A percentile compares a stretch with the other conserved stretches of the same genome.
These are phyloP conservation scores for Biancaea sappan DNA, from an alignment of 306 rosid species.

Conservation along the genomic window DNA sequence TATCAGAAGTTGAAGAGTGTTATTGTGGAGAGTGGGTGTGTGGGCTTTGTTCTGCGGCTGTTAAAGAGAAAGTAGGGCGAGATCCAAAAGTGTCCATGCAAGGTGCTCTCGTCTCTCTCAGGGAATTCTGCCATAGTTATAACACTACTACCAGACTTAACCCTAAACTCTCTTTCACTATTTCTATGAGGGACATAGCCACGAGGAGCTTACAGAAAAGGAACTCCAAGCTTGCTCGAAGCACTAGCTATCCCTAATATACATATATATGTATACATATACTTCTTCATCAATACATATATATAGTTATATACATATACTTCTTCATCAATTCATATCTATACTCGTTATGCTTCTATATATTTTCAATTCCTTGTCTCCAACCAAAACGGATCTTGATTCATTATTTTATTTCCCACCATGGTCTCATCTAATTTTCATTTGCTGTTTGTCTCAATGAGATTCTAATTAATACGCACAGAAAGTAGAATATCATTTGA, in stretches of 20 bases:
- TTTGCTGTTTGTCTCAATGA: background rate
- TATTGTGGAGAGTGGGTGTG: conserved; percentile 69
- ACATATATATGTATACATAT: background rate
- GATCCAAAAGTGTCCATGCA: conserved; percentile 19
- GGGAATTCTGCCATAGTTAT: conserved; percentile 53
- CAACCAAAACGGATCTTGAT: background rate
- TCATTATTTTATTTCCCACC: background rate
- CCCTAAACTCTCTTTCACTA: conserved; percentile 66
- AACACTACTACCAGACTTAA: conserved; percentile 55
- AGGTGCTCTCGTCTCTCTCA: conserved; percentile 55
- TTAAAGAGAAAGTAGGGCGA: conserved; percentile 47
- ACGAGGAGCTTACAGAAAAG: conserved; percentile 52
- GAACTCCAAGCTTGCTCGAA: conserved; percentile 44
- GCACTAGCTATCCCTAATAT: conserved; percentile 53
- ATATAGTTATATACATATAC: background rate
- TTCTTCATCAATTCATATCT: background rate
- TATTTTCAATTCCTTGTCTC: background rate
- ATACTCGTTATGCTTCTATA: background rate
- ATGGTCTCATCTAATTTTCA: background rate
- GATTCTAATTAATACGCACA: background rate
- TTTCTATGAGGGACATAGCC: conserved; percentile 60
- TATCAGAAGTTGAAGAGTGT: conserved; percentile 38
- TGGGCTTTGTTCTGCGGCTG: conserved; percentile 82
- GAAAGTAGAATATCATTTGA: background rate
- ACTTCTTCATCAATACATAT: background rate